Percentiles rank a stretch among this genome's conserved stretches.
Conservation (phyloP, 2,329 filamentous ascomycete species). For the Herpomyces periplanetae region DNA sequence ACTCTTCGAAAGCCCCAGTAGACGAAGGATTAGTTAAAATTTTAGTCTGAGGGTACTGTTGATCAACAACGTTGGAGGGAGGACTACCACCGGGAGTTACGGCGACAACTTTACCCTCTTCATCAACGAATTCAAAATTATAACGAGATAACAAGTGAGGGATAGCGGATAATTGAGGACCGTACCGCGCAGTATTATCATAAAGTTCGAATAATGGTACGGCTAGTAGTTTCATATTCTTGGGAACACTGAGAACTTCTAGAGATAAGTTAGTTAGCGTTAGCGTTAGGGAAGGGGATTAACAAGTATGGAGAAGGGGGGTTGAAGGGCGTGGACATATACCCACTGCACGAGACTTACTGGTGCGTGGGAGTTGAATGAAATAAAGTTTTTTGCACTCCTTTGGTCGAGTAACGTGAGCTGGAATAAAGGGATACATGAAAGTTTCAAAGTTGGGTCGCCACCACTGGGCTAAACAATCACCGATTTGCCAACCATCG, state of each 20-base stretch:
- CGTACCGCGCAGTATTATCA: constrained; percentile 78
- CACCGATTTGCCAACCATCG: constrained; percentile 71
- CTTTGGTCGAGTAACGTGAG: constrained; percentile 79
- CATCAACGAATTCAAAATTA: constrained; percentile 90
- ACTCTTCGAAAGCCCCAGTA: too few species aligned
- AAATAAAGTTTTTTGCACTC: constrained; percentile 98
- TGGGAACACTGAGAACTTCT: constrained; percentile 85
- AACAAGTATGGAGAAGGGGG: neutral
- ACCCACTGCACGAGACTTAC: constrained; percentile 14
- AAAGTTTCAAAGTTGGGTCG: constrained; percentile 95
- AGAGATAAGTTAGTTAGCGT: constrained; percentile 4
- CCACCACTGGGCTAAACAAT: constrained; percentile 94
- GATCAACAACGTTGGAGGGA: constrained; percentile 10
- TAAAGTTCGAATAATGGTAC: constrained; percentile 92
- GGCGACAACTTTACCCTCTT: constrained; percentile 52
- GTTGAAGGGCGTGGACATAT: constrained; percentile 3
- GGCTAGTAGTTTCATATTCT: constrained; percentile 96
- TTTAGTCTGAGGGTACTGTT: constrained; percentile 19
- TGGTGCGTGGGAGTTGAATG: constrained; percentile 64
- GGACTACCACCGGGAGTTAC: constrained; percentile 32
- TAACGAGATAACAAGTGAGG: constrained; percentile 76
- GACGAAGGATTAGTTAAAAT: too few species aligned
- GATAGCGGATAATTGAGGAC: constrained; percentile 77
- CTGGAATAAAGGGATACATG: constrained; percentile 94
- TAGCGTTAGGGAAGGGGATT: constrained; percentile 1